These are phyloP conservation scores for Tolypocladium album DNA, from an alignment of 2,329 filamentous ascomycete genomes.

Conservation along the genomic window DNA sequence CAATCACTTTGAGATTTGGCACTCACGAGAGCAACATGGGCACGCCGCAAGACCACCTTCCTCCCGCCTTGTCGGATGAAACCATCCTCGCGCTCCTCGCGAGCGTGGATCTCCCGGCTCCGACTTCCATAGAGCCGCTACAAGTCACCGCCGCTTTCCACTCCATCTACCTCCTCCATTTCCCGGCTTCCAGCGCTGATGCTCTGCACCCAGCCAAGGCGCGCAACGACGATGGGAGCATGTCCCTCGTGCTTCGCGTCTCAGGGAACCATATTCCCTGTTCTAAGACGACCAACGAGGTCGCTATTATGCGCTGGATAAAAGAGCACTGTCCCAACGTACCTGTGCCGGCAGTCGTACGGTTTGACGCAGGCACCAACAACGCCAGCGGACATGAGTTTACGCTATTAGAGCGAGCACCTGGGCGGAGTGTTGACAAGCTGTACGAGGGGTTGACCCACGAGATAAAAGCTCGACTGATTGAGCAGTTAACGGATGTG, in stretches of 20 bases:
- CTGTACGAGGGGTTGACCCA: conserved; percentile 14
- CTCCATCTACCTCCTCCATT: conserved; percentile 13
- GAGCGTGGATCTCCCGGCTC: conserved; percentile 7
- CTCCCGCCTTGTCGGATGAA: conserved; percentile 1
- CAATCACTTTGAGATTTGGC: too few species aligned
- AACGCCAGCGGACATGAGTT: conserved; percentile 21
- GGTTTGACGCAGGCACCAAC: conserved; percentile 12
- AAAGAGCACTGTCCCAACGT: conserved; percentile 15
- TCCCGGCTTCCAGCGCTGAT: conserved; percentile 1
- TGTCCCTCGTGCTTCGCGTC: conserved; percentile 19
- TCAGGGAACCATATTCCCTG: conserved; percentile 22
- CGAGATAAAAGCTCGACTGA: conserved; percentile 8
- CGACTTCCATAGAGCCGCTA: conserved; percentile 6
- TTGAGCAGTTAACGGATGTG: conserved; percentile 17
- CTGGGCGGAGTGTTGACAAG: conserved; percentile 15
- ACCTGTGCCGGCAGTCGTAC: conserved; percentile 20
- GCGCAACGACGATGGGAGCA: conserved; percentile 1
- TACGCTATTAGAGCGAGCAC: conserved; percentile 16
- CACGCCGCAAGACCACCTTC: conserved; percentile 1
- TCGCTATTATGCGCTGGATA: conserved; percentile 23
- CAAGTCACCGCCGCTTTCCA: conserved; percentile 13
- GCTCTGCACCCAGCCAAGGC: not conserved
- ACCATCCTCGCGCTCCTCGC: conserved; percentile 8
- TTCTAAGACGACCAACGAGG: conserved; percentile 26
- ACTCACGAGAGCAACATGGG: not conserved